Conservation (phyloP, 495 filamentous ascomycete genomes). For the Daldinia caldariorum region DNA sequence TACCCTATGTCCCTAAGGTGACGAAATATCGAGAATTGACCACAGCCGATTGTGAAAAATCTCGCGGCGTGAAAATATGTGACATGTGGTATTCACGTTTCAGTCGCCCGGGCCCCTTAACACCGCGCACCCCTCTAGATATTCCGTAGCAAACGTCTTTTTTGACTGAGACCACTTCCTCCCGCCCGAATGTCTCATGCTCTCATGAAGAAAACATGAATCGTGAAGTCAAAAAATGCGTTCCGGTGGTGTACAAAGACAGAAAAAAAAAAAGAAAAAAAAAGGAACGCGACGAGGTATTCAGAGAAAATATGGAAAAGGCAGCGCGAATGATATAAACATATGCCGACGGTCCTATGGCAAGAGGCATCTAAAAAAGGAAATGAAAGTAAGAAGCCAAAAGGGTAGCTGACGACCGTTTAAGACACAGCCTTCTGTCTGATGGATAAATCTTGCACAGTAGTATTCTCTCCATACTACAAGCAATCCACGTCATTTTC, state of each 20-base stretch:
- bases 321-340: background rate
- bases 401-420: background rate
- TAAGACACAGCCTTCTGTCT: background rate
- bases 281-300: constrained; percentile 1
- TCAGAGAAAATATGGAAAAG: background rate
- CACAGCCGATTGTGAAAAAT: constrained; percentile 12
- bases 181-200: constrained; percentile 21
- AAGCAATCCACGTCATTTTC: background rate
- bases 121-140: constrained; percentile 28
- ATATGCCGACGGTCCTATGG: constrained; percentile 5
- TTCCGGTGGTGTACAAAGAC: background rate
- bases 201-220: constrained; percentile 27
- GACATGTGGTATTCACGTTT: constrained; percentile 27
- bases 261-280: background rate
- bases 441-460: background rate
- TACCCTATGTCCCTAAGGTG: constrained; percentile 7
- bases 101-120: constrained; percentile 16
- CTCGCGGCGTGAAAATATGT: constrained; percentile 18
- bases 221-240: background rate
- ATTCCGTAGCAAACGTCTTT: constrained; percentile 18
- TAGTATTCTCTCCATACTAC: constrained; percentile 1
- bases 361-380: background rate
- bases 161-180: constrained; percentile 16
- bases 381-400: background rate
- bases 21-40: constrained; percentile 6